Evolutionary conservation across 805 yeast species (phyloP).

Genomic region (Cyberlindnera samutprakarnensis): DNA sequence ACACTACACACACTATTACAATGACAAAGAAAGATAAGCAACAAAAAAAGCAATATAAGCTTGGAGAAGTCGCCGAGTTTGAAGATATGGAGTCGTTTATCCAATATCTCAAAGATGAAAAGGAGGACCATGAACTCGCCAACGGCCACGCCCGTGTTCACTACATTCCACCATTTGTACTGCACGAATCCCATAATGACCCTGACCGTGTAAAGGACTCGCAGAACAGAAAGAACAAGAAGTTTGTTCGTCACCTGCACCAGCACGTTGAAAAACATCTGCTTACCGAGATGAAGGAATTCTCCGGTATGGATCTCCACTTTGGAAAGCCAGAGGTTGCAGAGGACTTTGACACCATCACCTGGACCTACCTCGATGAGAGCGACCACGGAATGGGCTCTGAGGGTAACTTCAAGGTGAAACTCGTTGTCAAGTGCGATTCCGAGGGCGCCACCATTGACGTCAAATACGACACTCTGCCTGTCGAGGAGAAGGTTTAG

Average conservation of each 20-base stretch:
- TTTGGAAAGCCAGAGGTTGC: slow-evolving; percentile 43
- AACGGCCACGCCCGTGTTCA: slow-evolving; percentile 57
- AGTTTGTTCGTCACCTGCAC: slow-evolving; percentile 65
- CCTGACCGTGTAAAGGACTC: slow-evolving; percentile 67
- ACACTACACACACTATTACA: slow-evolving; percentile 3
- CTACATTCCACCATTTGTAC: slow-evolving; percentile 68
- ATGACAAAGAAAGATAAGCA: slow-evolving; percentile 18
- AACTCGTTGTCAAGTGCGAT: slow-evolving; percentile 57
- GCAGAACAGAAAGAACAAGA: slow-evolving; percentile 62
- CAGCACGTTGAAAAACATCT: slow-evolving; percentile 71
- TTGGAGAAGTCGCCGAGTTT: slow-evolving; percentile 31
- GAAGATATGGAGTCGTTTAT: slow-evolving; percentile 60
- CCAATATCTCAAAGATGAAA: slow-evolving; percentile 57
- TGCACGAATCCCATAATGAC: slow-evolving; percentile 59
- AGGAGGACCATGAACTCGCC: slow-evolving; percentile 71
- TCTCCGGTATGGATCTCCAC: slow-evolving; percentile 48
- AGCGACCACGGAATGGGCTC: slow-evolving; percentile 36
- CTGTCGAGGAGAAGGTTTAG: slow-evolving; percentile 7
- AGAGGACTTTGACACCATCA: slow-evolving; percentile 38
- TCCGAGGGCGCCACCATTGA: slow-evolving; percentile 60
- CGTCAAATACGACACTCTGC: slow-evolving; percentile 54
- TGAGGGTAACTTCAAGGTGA: slow-evolving; percentile 53
- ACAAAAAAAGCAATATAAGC: slow-evolving; percentile 14
- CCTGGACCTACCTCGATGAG: slow-evolving; percentile 58
- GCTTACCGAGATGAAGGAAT: slow-evolving; percentile 54